These are phyloP conservation scores for Eruca vesicaria DNA, from an alignment of 441 rosid species.

Conservation along the genomic window DNA sequence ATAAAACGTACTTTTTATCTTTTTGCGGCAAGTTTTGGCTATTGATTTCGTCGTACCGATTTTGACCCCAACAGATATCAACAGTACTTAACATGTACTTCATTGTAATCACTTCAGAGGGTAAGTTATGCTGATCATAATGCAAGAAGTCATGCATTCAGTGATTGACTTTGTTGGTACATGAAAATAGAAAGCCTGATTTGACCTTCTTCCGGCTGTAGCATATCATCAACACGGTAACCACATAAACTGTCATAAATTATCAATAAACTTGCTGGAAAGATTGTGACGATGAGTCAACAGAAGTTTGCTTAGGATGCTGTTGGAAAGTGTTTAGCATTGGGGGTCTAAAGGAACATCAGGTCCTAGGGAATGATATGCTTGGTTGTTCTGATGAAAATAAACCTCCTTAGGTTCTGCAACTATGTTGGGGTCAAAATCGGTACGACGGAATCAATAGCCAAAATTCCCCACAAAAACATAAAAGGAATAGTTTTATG, in stretches of 20 bases:
- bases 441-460: too few species aligned
- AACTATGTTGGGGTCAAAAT: too few species aligned
- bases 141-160: conserved; percentile 83
- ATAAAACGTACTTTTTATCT: too few species aligned
- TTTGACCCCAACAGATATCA: too few species aligned
- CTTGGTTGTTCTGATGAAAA: conserved; percentile 90
- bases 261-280: conserved; percentile 78
- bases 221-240: conserved; percentile 90
- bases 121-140: conserved; percentile 77
- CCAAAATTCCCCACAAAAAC: too few species aligned
- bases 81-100: conserved; percentile 2
- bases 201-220: conserved; percentile 25
- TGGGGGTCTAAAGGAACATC: conserved; percentile 81
- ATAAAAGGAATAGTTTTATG: too few species aligned
- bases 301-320: conserved; percentile 98
- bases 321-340: conserved; percentile 83
- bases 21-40: too few species aligned
- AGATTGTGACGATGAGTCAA: conserved; percentile 93
- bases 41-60: too few species aligned
- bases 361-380: conserved; percentile 78
- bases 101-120: conserved; percentile 49
- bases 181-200: conserved; percentile 3
- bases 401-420: conserved; percentile 87
- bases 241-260: conserved; percentile 74
- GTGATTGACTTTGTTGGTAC: conserved; percentile 26